These are phyloP conservation scores for Coccomyxa sp. DNA, from an alignment of 139 green algal species.

Conservation along the genomic window DNA sequence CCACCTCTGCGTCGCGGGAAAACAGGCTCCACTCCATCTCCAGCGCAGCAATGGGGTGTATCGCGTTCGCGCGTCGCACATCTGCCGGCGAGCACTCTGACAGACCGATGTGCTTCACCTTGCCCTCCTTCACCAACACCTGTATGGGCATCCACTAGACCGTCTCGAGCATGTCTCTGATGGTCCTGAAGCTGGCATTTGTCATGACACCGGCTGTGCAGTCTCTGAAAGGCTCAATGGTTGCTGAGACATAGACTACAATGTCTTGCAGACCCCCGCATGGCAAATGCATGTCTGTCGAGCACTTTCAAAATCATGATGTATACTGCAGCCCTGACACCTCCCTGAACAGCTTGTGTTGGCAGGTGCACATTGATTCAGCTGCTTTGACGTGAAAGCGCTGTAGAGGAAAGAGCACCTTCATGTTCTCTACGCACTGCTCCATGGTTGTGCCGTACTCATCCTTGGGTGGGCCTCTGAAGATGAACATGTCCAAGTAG, in stretches of 20 bases:
- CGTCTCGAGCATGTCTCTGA: neutral
- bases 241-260: no score
- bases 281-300: no score
- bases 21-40: slow-evolving; percentile 70
- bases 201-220: neutral
- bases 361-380: neutral
- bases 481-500: neutral
- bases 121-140: slow-evolving; percentile 58
- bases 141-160: slow-evolving; percentile 10
- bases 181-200: neutral
- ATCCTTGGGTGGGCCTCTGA: neutral
- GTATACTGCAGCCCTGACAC: no score
- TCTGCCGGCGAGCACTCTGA: slow-evolving; percentile 52
- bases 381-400: no score
- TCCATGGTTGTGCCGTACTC: neutral
- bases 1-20: slow-evolving; percentile 42
- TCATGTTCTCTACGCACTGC: neutral
- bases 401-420: no score
- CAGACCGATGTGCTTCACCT: slow-evolving; percentile 70
- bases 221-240: no score
- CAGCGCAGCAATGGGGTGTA: slow-evolving; percentile 61
- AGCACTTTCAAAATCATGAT: no score
- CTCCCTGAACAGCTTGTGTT: no score
- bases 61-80: slow-evolving; percentile 55
- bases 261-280: no score